phyloP scores from a whole-genome alignment of 139 green algal species.

The Diplosphaera chodatii region DNA sequence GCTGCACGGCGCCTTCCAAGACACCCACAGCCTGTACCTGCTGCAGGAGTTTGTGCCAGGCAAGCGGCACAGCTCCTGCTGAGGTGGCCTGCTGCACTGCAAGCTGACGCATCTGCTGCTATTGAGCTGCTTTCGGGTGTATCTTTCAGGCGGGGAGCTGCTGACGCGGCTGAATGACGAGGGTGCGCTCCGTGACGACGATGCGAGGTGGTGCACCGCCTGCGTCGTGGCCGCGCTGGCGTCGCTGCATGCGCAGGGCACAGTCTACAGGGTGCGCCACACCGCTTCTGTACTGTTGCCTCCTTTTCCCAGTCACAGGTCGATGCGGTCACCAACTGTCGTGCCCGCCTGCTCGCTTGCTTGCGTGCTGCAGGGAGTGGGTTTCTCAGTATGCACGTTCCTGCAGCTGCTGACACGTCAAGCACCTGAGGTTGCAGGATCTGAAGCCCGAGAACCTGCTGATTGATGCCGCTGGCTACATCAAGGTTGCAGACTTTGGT shows the following conservation, averaged over 20 bases:
- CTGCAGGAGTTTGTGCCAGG: slow-evolving; percentile 45
- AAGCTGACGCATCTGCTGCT: too few relatives aligned
- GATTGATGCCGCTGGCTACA: slow-evolving; percentile 66
- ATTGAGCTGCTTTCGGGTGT: too few relatives aligned
- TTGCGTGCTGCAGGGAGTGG: too few relatives aligned
- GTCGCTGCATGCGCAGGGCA: slow-evolving; percentile 59
- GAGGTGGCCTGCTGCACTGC: neutral
- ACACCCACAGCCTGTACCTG: slow-evolving; percentile 56
- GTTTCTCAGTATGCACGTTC: too few relatives aligned
- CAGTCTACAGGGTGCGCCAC: slow-evolving; percentile 50
- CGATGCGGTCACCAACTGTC: too few relatives aligned
- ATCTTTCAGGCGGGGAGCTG: slow-evolving; percentile 71
- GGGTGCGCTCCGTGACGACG: slow-evolving; percentile 46
- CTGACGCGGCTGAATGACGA: slow-evolving; percentile 68
- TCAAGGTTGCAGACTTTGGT: slow-evolving; percentile 79
- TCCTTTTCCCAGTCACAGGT: too few relatives aligned
- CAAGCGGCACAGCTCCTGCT: neutral
- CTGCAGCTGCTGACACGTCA: too few relatives aligned
- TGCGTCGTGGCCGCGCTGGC: slow-evolving; percentile 67
- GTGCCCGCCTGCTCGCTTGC: too few relatives aligned
- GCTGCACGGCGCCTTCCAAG: slow-evolving; percentile 60
- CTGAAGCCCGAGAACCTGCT: slow-evolving; percentile 86
- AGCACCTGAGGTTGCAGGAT: slow-evolving; percentile 36
- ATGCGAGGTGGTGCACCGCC: slow-evolving; percentile 66
- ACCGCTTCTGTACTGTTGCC: too few relatives aligned